Base-by-base conservation (phyloP, 352 stramenopile genomes). In the Phytophthora sansomeana region DNA sequence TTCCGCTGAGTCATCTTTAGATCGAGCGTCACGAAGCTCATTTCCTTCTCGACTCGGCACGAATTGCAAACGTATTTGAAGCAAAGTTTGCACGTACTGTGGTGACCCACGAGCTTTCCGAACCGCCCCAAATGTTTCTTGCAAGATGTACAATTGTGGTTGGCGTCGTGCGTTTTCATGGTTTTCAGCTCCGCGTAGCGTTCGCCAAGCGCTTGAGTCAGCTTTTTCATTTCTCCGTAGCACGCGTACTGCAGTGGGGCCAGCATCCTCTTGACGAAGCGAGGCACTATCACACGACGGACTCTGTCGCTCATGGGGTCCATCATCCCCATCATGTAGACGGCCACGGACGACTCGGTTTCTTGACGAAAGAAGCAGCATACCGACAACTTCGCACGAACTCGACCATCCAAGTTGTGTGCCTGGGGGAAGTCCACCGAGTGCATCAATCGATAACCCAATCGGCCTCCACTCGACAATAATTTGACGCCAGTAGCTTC, bases 211-310 rank as follows among this genome's bases (percentile, higher is more conserved):
- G 62, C 55, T 41, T 69, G 53, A 1, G 67, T 75, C 61, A 86
- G 58, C 51, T 83, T 86, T 43, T 83, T 83, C 47, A 78, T 69
- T 44, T 80, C 68, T 5, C 68, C 67, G 21, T 74, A 86, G 17
- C 67, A 32, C 8, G 75, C 66, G 38, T 72, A 76, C 24, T 72
- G 63, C 5, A 67, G 51, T n/a, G 73, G 51, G 7, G 70, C 56
- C 35, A 77, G 29, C 65, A 81, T 74, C 29, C 47, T 60, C 17
- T 77, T 66, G 14, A 77, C 36, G 14, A 75, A 74, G 9, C 67
- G 68, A 14, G 68, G 70, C 21, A 81, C 64, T 49, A 81, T 64
- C 5, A 81, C n/a, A 10, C 28, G 50, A n/a, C 63, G 76, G 60
- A 59, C 74, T 3, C 56, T 14, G 13, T 58, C 35, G 42, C 52